Evolutionary conservation across 2,329 filamentous ascomycete species (phyloP), one percentile per base, ranked within the genome.

Genomic region (Torrubiella hemipterigena): DNA sequence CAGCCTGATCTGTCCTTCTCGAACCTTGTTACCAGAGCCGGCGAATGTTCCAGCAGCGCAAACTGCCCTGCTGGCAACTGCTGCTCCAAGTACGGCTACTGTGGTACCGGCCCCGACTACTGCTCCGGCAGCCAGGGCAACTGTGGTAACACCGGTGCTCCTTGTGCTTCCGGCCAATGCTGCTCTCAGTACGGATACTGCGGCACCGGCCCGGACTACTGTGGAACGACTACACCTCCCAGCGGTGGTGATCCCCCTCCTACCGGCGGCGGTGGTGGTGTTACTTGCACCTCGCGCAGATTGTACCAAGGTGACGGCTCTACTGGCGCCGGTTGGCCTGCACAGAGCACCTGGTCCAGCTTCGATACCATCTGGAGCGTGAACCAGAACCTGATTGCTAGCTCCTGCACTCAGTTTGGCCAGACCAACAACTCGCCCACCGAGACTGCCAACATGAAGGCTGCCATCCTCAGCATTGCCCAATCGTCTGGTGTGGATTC

Each of bases 101-200:
- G 22, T 14, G 22, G 22, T 14, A 24, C 22, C 14, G 22, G 22
- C 22, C 12, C 22, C 22, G 22, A 24, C 22, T 24, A n/a, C 22
- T 24, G 22, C 22, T 11, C 12, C 14, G 27, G 27, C 13, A n/a
- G n/a, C n/a, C n/a, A n/a, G n/a, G n/a, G n/a, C n/a, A n/a, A n/a
- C n/a, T n/a, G n/a, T n/a, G 22, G 22, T 24, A 14, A 24, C 22
- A 24, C 12, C 22, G 11, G 12, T 14, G 22, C 22, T 24, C 22
- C 22, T 11, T 14, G 12, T 11, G 22, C 22, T 11, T 11, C 12
- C 10, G 22, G 22, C 14, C 31, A 21, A 30, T 44, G 42, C 38
- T 44, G 42, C 39, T 37, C 33, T 14, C 18, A 37, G 27, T 42
- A 36, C 19, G 22, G 14, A 6, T 11, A 11, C 22, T 14, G 12